Conservation (phyloP, 2,329 filamentous ascomycete species). For the Hortaea werneckii region DNA sequence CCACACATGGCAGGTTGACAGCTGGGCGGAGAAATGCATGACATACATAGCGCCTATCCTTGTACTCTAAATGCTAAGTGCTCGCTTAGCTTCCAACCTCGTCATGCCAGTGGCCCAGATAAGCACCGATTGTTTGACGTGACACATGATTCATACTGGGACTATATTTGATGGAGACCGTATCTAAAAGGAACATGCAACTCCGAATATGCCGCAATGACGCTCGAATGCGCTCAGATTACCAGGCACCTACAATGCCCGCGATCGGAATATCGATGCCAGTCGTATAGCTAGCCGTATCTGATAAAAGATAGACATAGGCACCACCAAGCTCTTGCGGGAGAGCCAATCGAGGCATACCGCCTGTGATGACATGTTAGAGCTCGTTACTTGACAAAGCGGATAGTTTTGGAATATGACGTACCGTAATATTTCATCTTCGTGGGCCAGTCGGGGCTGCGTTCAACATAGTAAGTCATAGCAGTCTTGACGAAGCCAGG, state of each 20-base stretch:
- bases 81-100: too few species aligned
- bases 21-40: too few species aligned
- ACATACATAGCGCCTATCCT: too few species aligned
- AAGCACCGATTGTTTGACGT: too few species aligned
- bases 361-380: slow-evolving; percentile 18
- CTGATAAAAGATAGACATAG: slow-evolving; percentile 40
- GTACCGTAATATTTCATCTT: slow-evolving; percentile 43
- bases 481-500: slow-evolving; percentile 26
- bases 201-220: too few species aligned
- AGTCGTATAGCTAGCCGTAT: slow-evolving; percentile 39
- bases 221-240: not conserved
- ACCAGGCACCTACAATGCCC: slow-evolving; percentile 38
- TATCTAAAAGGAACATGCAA: too few species aligned
- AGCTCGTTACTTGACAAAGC: too few species aligned
- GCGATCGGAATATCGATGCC: slow-evolving; percentile 41
- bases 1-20: too few species aligned
- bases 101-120: too few species aligned
- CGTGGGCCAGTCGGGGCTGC: slow-evolving; percentile 40
- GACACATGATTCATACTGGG: too few species aligned
- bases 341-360: slow-evolving; percentile 42
- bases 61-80: too few species aligned
- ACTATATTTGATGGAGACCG: too few species aligned
- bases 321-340: slow-evolving; percentile 42
- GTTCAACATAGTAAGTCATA: slow-evolving; percentile 42
- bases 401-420: not conserved